Base-by-base conservation (phyloP, 2,329 filamentous ascomycete species). In the Decorospora gaudefroyi region DNA sequence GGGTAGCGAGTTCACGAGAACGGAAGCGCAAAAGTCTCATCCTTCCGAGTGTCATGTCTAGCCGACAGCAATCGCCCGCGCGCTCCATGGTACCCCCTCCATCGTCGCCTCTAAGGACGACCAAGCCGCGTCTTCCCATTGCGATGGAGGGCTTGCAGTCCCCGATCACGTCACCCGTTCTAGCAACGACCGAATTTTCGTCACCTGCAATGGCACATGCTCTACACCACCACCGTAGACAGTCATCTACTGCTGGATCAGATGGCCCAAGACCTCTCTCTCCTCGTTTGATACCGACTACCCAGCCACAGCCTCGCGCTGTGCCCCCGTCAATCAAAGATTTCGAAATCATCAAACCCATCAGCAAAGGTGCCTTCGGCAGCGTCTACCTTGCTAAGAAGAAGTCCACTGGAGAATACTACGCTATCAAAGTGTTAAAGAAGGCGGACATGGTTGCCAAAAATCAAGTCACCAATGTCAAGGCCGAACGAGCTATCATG, bases 371-470 rank as follows among this genome's bases (percentile, higher is more conserved):
- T 35, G 93, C 93, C 3, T 99, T 99, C 69, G 93, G 93, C 4
- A 97, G 93, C 67, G 93, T 99, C 6, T 99, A 99, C 65, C 75
- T 99, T 21, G 92, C 93, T 1, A 99, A 97, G 75, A 99, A 99
- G 78, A 97, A 96, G 71, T 93, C 90, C 0, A 99, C 95, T 0
- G 92, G 91, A 31, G 93, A 99, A 64, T 99, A 99, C 70, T 99
- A 92, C 69, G 93, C 93, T 7, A 97, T 99, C 75, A 99, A 99
- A 67, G 93, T 97, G 1, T 72, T 99, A 47, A 97, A 97, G 68
- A 99, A 99, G 73, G 91, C 93, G n/a, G 93, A 99, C 76, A 99
- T 99, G 93, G 90, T 99, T 51, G 93, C 93, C 50, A 99, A 99
- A 73, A 99, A 99, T 69, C 93, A 99, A 68, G 91, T 99, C 59